phyloP scores from a whole-genome alignment of 768 basidiomycete species.

The Termitomyces sp. region DNA sequence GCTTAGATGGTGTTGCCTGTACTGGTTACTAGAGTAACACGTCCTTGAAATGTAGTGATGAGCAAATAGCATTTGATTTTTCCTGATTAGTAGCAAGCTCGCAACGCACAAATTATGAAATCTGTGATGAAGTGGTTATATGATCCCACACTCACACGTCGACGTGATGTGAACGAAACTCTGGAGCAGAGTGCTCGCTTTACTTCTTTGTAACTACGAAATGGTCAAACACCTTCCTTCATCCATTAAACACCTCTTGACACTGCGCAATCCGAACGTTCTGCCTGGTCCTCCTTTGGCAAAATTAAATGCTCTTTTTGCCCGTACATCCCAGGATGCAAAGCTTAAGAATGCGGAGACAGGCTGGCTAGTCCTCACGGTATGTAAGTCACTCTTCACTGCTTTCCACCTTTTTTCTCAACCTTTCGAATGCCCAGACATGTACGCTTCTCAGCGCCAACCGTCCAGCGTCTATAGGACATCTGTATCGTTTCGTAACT shows the following conservation, averaged over 20 bases:
- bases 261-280: conserved; percentile 61
- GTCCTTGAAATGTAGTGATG: conserved; percentile 17
- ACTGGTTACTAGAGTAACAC: conserved; percentile 20
- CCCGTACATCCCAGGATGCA: conserved; percentile 65
- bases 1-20: conserved; percentile 17
- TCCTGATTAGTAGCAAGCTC: neutral
- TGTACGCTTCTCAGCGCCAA: conserved; percentile 84
- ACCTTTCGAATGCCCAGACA: conserved; percentile 47
- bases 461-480: conserved; percentile 73
- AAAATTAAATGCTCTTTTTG: conserved; percentile 55
- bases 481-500: conserved; percentile 79
- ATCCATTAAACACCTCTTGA: conserved; percentile 69
- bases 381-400: conserved; percentile 28
- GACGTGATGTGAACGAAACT: neutral
- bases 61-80: conserved; percentile 11
- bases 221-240: conserved; percentile 58
- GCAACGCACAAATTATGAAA: no score
- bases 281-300: conserved; percentile 55
- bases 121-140: neutral
- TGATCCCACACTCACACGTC: neutral
- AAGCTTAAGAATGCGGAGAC: conserved; percentile 62
- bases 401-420: conserved; percentile 7
- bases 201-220: neutral
- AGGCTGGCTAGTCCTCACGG: conserved; percentile 81
- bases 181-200: neutral